Evolutionary conservation across 352 stramenopile genomes (phyloP).

Genomic region (Globisporangium cystogenes): DNA sequence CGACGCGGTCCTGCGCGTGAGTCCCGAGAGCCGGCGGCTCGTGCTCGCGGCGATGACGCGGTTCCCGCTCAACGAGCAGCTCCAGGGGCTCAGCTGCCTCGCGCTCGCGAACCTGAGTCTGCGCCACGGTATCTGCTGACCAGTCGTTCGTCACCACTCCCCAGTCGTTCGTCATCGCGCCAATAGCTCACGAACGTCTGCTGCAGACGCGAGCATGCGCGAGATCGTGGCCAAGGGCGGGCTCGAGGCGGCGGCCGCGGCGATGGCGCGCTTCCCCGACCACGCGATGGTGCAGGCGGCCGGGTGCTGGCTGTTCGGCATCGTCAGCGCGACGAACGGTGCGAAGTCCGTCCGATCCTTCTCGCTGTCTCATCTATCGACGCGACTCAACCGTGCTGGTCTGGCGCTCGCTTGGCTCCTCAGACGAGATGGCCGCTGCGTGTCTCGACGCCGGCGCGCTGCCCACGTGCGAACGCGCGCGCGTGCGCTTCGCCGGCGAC

Average conservation of each 20-base stretch:
- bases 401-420: too few species aligned
- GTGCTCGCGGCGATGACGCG: conserved; percentile 54
- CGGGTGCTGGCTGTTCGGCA: conserved; percentile 46
- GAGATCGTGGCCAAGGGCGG: conserved; percentile 56
- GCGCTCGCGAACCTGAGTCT: conserved; percentile 54
- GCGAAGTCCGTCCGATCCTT: background rate
- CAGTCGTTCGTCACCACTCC: background rate
- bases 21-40: conserved; percentile 40
- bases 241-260: conserved; percentile 32
- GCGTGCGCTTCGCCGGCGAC: conserved; percentile 36
- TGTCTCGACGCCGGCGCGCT: conserved; percentile 48
- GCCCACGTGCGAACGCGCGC: conserved; percentile 43
- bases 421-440: conserved; percentile 37
- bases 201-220: conserved; percentile 39
- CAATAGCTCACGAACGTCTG: too few species aligned
- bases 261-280: conserved; percentile 48
- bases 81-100: conserved; percentile 46
- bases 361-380: too few species aligned
- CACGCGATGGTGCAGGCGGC: conserved; percentile 41
- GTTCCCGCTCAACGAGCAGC: conserved; percentile 50
- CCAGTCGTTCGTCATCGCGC: too few species aligned
- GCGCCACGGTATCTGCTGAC: conserved; percentile 27
- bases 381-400: background rate
- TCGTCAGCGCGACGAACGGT: conserved; percentile 46
- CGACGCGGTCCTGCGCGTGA: conserved; percentile 39